These are phyloP conservation scores for Hypomyces rosellus DNA, from an alignment of 2,329 filamentous ascomycete genomes.

Conservation along the genomic window DNA sequence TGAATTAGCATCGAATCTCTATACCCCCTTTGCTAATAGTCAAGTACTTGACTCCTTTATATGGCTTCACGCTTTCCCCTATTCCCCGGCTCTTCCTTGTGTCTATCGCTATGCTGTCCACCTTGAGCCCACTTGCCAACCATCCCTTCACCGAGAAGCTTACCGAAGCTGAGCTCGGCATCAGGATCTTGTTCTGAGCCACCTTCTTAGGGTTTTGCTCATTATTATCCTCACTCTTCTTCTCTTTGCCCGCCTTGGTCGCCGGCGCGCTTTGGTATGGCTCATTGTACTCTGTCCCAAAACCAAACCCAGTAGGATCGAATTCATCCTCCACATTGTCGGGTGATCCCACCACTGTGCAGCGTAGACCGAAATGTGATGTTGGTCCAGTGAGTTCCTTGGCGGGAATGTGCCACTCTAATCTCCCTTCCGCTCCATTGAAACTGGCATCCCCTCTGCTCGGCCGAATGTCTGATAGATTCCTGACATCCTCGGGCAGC, in stretches of 20 bases:
- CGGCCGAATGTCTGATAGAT: conserved; percentile 73
- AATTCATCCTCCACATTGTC: conserved; percentile 43
- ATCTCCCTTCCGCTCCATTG: conserved; percentile 60
- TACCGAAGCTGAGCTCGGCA: conserved; percentile 71
- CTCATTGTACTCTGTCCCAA: conserved; percentile 47
- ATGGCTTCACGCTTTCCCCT: conserved; percentile 83
- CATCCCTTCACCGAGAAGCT: conserved; percentile 67
- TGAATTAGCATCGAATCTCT: conserved; percentile 51
- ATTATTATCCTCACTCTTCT: conserved; percentile 19
- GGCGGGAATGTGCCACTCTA: conserved; percentile 78
- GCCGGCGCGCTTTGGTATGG: conserved; percentile 46
- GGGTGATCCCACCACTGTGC: conserved; percentile 67
- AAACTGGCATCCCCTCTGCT: conserved; percentile 80
- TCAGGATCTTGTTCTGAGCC: conserved; percentile 66
- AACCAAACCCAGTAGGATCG: conserved; percentile 47
- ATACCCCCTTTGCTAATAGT: conserved; percentile 64
- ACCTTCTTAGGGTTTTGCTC: conserved; percentile 50
- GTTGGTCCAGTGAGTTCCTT: conserved; percentile 66
- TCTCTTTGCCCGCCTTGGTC: conserved; percentile 27
- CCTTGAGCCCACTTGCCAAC: conserved; percentile 60
- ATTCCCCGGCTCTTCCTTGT: conserved; percentile 78
- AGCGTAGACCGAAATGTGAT: conserved; percentile 67
- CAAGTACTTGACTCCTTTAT: conserved; percentile 97
- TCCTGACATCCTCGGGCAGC: conserved; percentile 71
- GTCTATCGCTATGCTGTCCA: conserved; percentile 63